These are phyloP conservation scores for Cetradonia linearis DNA, from an alignment of 495 filamentous ascomycete species.

Conservation along the genomic window DNA sequence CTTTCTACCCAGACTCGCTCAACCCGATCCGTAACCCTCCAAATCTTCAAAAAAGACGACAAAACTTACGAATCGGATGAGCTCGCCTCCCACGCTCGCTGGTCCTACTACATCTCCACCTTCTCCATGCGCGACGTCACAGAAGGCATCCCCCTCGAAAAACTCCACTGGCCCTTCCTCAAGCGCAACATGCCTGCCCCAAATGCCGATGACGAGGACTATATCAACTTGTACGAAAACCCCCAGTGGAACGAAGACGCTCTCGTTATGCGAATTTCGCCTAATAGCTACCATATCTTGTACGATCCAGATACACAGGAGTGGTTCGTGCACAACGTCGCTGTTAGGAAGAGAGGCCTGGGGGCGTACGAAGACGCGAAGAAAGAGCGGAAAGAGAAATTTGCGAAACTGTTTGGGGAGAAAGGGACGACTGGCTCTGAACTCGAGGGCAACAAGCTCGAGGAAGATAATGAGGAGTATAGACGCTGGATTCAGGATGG, in stretches of 20 bases:
- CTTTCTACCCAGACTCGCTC: slow-evolving; percentile 39
- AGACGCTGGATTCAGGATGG: slow-evolving; percentile 18
- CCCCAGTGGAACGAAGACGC: slow-evolving; percentile 59
- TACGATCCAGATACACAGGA: slow-evolving; percentile 62
- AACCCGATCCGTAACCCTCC: slow-evolving; percentile 50
- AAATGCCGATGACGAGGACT: slow-evolving; percentile 36
- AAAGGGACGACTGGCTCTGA: slow-evolving; percentile 18
- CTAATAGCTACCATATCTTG: slow-evolving; percentile 71
- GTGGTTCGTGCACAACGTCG: slow-evolving; percentile 35
- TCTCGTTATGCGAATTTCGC: slow-evolving; percentile 67
- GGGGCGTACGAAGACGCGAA: slow-evolving; percentile 17
- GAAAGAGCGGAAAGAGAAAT: slow-evolving; percentile 19
- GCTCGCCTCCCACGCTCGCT: slow-evolving; percentile 49
- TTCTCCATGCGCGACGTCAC: slow-evolving; percentile 82
- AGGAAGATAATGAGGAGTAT: slow-evolving; percentile 16
- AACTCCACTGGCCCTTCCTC: slow-evolving; percentile 56
- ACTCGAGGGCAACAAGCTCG: slow-evolving; percentile 15
- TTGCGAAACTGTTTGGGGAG: slow-evolving; percentile 20
- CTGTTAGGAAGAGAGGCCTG: slow-evolving; percentile 19
- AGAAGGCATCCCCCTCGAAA: slow-evolving; percentile 61
- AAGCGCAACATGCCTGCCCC: slow-evolving; percentile 62
- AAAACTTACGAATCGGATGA: slow-evolving; percentile 61
- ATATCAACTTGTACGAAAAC: slow-evolving; percentile 36
- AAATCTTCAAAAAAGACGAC: slow-evolving; percentile 70
- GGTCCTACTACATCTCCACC: slow-evolving; percentile 90